These are phyloP conservation scores for Withania somnifera DNA, from an alignment of 305 asterid genomes.

Conservation along the genomic window DNA sequence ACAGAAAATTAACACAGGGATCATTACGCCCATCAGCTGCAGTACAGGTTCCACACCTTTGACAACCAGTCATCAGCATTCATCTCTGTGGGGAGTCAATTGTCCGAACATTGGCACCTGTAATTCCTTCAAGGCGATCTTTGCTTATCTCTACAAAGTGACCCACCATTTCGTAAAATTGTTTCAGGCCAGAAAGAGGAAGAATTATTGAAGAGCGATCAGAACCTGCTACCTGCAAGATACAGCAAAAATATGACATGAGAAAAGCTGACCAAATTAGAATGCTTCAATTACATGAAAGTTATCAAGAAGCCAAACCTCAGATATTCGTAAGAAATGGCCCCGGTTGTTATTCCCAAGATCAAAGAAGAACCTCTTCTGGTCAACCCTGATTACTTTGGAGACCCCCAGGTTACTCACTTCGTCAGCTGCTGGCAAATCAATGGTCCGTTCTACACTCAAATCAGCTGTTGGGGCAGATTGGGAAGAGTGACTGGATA, in stretches of 20 bases:
- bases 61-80: constrained; percentile 1
- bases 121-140: constrained; percentile 75
- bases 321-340: constrained; percentile 84
- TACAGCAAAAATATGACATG: neutral
- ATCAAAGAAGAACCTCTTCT: constrained; percentile 89
- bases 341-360: constrained; percentile 95
- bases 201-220: constrained; percentile 94
- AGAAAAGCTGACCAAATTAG: neutral
- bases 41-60: neutral
- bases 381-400: constrained; percentile 88
- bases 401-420: constrained; percentile 53
- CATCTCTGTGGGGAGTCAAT: constrained; percentile 80
- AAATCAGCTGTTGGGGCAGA: constrained; percentile 48
- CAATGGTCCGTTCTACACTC: constrained; percentile 54
- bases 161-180: constrained; percentile 88
- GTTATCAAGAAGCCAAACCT: constrained; percentile 31
- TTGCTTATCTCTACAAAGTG: constrained; percentile 89
- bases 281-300: neutral
- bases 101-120: constrained; percentile 76
- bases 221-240: constrained; percentile 81
- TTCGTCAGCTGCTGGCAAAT: constrained; percentile 62
- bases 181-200: constrained; percentile 87
- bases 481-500: constrained; percentile 80
- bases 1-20: neutral
- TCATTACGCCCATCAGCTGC: neutral